Evolutionary conservation across 305 asterid species (phyloP).

Genomic region (Vinca major): DNA sequence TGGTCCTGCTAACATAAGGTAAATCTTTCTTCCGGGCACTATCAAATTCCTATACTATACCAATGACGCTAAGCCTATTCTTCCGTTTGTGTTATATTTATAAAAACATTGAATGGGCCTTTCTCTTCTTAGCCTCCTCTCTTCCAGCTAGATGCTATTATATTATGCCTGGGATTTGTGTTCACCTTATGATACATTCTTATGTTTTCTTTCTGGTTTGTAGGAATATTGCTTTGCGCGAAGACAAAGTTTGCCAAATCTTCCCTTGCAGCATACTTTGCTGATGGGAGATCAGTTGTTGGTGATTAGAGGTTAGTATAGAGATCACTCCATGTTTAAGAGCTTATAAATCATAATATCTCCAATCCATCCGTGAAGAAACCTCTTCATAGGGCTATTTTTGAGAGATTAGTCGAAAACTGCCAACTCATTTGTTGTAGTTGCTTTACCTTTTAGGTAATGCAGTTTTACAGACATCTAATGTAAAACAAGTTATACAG

Average conservation of each 20-base stretch:
- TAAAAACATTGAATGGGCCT: not conserved
- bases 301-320: conserved; percentile 40
- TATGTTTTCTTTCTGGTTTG: conserved; percentile 17
- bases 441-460: not conserved
- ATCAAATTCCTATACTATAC: not conserved
- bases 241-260: conserved; percentile 76
- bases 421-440: not conserved
- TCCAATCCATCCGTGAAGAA: conserved; percentile 3
- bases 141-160: not conserved
- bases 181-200: conserved; percentile 4
- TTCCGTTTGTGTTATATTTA: not conserved
- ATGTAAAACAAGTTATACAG: not conserved
- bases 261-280: conserved; percentile 74
- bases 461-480: not conserved
- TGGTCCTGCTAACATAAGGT: not conserved
- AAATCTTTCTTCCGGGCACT: not conserved
- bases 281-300: conserved; percentile 74
- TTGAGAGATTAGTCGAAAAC: not conserved
- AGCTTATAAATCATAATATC: not conserved
- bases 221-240: conserved; percentile 93
- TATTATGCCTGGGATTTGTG: not conserved
- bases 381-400: not conserved
- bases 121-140: conserved; percentile 3
- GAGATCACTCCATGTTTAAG: conserved; percentile 3
- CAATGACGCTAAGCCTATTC: not conserved